Evolutionary conservation across 2,329 filamentous ascomycete species (phyloP), one percentile per base, ranked within the genome.

Genomic region (Myrmaecium sp.): DNA sequence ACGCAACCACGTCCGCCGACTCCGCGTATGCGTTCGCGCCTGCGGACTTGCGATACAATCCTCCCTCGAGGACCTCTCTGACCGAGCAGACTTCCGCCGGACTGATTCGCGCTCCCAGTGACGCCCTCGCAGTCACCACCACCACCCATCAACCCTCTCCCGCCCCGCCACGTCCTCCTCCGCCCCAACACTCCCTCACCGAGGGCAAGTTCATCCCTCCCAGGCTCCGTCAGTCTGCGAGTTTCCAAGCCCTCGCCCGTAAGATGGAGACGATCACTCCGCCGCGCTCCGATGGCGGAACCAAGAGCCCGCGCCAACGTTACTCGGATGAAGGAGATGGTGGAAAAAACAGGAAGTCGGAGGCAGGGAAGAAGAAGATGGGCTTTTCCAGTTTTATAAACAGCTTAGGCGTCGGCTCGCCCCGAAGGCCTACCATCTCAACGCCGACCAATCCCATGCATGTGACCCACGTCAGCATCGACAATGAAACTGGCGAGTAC

Each of bases 401-500:
- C 42, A 47, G 39, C 40, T 43, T 51, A 39, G n/a, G n/a, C n/a
- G 40, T 53, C 33, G 48, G 49, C 37, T 86, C 83, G 18, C 83
- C 80, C 28, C 80, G 84, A 53, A 81, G 83, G 37, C 82, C 89
- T 24, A 72, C 86, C 52, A 98, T 98, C 43, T 95, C 89, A n/a
- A 81, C 83, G 19, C 89, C 89, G 29, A 84, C 93, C 54, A 95
- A 98, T 44, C 89, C 89, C 25, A 83, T 95, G 33, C 89, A 95
- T 55, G 81, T 98, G 42, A 95, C 86, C 30, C 89, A 98, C 54
- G 89, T 98, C 38, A 86, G 86, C 41, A 94, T 93, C 51, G 86
- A 98, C 54, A 92, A 89, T 56, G 69, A 80, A 43, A 95, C 89
- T 3, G 89, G 89, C 38, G 81, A 93, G 56, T 98, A 93, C 52